Conservation (phyloP, 2,329 filamentous ascomycete genomes). For the Periconia sp. region DNA sequence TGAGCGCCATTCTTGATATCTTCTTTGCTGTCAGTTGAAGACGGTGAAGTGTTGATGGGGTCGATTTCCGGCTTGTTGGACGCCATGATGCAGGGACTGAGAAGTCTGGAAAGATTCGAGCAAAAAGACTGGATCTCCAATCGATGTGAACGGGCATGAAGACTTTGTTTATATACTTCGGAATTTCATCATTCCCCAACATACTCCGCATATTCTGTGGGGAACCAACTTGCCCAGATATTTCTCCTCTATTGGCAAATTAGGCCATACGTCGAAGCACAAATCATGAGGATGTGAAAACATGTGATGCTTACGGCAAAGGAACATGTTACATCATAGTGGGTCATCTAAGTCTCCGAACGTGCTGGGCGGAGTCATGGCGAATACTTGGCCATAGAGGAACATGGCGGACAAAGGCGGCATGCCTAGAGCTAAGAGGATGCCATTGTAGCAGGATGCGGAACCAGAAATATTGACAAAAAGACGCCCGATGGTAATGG, state of each 20-base stretch:
- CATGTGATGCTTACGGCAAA: slow-evolving; percentile 8
- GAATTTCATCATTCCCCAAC: background rate
- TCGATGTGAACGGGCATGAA: background rate
- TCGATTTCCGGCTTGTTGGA: slow-evolving; percentile 28
- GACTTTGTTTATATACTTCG: background rate
- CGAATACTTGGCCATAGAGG: background rate
- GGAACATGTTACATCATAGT: slow-evolving; percentile 28
- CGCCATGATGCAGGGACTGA: slow-evolving; percentile 13
- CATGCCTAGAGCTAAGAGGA: background rate
- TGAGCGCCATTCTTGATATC: slow-evolving; percentile 18
- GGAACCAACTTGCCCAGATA: background rate
- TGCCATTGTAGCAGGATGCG: background rate
- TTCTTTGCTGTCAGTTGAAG: slow-evolving; percentile 25
- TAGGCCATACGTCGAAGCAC: slow-evolving; percentile 21
- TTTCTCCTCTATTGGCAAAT: slow-evolving; percentile 25
- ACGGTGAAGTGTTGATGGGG: slow-evolving; percentile 22
- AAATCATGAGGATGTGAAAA: slow-evolving; percentile 13
- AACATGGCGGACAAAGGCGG: background rate
- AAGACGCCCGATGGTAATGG: background rate
- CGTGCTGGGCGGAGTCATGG: background rate
- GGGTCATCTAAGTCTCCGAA: slow-evolving; percentile 7
- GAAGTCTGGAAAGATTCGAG: background rate
- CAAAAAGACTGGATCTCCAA: slow-evolving; percentile 1
- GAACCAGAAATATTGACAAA: background rate
- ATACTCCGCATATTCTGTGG: slow-evolving; percentile 4